Base-by-base conservation (phyloP, 2,329 filamentous ascomycete genomes). In the Alternaria dauci region DNA sequence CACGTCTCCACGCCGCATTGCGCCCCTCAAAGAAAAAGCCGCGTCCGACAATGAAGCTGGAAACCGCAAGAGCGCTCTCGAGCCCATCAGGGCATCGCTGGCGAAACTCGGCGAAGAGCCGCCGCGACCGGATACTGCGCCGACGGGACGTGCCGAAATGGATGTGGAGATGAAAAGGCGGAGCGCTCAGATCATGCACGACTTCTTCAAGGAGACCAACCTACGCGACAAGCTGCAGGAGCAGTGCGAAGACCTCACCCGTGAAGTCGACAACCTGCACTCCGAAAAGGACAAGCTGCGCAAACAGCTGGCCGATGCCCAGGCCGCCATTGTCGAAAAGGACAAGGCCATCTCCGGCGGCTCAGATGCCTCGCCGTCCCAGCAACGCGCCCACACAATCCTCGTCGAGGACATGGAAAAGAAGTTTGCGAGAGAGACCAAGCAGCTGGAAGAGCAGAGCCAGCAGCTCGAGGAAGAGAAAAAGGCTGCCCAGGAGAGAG, bases 171-270 rank as follows among this genome's bases (percentile, higher is more conserved):
- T 66, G 46, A 74, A 72, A 59, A 58, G 74, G 20, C 71, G 70
- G 50, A 77, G 72, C 62, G 70, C 71, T 7, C 70, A 76, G 61
- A 73, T 78, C 43, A 78, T 78, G 76, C 75, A 77, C 26, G 75
- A 78, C 62, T 78, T 78, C 62, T 75, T 78, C 70, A 77, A 76
- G 61, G 76, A 78, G 65, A 78, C 76, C 2, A 77, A 64, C 32
- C 46, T 72, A n/a, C 71, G 76, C 52, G 76, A 78, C 52, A 64
- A 73, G 63, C 68, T 78, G 47, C 75, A 78, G 59, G 74, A 78
- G 59, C 67, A 76, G 55, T 71, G 71, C 63, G 69, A 77, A 52
- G 73, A 77, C 53, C 70, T 78, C 51, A 70, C 42, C 41, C 66
- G 66, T 8, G 72, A 78, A 54, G 68, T 77, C 8, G 72, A 76